Evolutionary conservation across 768 basidiomycete species (phyloP), one percentile per base, ranked within the genome.

Genomic region (Mycena belliarum): DNA sequence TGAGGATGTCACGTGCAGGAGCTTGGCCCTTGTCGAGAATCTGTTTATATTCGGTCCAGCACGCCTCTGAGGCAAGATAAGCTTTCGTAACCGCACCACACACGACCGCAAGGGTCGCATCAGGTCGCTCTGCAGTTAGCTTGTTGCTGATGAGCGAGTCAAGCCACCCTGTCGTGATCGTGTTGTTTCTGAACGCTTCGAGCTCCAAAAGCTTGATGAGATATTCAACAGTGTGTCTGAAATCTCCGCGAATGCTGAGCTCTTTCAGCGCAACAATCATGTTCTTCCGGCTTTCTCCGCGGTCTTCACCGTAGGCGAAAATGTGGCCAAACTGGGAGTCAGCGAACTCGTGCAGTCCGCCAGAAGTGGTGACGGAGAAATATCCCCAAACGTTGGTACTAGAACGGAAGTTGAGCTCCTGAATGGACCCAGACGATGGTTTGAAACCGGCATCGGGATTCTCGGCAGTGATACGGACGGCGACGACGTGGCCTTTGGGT

Each of bases 311-410:
- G 66, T 98, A 98, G 18, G 96, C 97, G 65, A 99, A 99, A 70
- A 98, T 98, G 70, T 99, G 97, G 52, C 97, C 97, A 68, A 99
- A 98, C 67, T 99, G 97, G 10, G 96, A 98, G 74, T 99, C 97
- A 40, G 97, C 97, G 67, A 95, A 98, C 73, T 99, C 95, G 75
- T 99, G 97, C 52, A 99, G 84, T 72, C 96, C 97, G 71, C 97
- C 97, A 11, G 95, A 89, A 15, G 89, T 89, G 42, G 85, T 86
- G 66, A 99, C 97, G 16, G 97, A 98, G 82, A 99, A 99, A 78
- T 99, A 99, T 60, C 97, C 97, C 97, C 97, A 99, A 43, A 99
- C 97, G 61, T 99, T 99, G 43, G 94, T 98, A 74, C 91, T 97
- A 25, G 95, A 98, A 56, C 97, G 89, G 88, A 99, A 99, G 75